Base-by-base conservation (phyloP, 805 yeast genomes). In the Suhomyces sp. region DNA sequence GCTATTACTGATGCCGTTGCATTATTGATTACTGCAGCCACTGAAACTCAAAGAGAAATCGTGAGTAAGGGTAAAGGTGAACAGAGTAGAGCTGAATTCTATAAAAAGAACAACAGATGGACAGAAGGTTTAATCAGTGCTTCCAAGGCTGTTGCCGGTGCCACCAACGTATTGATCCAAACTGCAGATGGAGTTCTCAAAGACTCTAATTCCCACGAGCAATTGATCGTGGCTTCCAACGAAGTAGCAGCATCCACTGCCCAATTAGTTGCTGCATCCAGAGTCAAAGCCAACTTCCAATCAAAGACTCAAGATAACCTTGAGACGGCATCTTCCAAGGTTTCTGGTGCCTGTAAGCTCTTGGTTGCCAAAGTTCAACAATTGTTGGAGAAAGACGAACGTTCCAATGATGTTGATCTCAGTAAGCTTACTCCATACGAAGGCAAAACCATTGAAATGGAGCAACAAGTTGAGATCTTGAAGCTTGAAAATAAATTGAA, bases 201-300 rank as follows among this genome's bases (percentile, higher is more conserved):
- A 47, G 77, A 78, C 1, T 66, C 68, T n/a, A 85, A 84, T 57
- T 73, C 89, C 0, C 89, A 84, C 52, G 97, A 90, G 64, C 88
- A 89, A 69, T 79, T 90, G 53, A 87, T 90, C 59, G 97, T 90
- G 22, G 93, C 96, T 0, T 89, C 96, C 1, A 89, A 88, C 60
- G 96, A 90, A 65, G 97, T 90, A 7, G 92, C 96, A 1, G 91
- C 96, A 0, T 86, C 96, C 0, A 90, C 97, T 0, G 96, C 93
- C 2, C 97, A 90, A 72, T 78, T 90, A 48, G 97, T 90, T 5
- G 92, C 97, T 5, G 94, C 97, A 0, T 86, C 96, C 0, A 79
- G 96, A 59, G 96, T 89, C 20, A 89, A 89, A 66, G 90, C 96
- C 0, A 79, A 85, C 43, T 81, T 83, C 59, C 81, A 82, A 71